A percentile compares a stretch with the other conserved stretches of the same genome.
Evolutionary conservation across 306 rosid genomes (phyloP).

Genomic region (Lathyrus aphaca): DNA sequence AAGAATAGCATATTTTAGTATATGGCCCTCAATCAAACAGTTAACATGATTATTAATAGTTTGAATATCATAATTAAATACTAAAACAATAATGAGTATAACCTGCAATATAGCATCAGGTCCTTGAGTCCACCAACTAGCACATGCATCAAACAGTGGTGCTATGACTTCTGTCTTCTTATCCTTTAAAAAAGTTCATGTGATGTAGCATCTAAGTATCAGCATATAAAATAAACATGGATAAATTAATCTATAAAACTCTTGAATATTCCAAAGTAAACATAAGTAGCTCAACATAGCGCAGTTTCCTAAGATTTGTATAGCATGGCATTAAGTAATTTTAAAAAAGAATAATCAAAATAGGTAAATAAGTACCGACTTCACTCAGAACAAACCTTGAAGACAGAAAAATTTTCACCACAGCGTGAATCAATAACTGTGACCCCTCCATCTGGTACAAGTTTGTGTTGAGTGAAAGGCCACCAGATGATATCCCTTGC

Average conservation of each 20-base stretch:
- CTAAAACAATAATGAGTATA: constrained; percentile 39
- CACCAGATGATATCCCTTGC: constrained; percentile 87
- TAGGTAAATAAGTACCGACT: constrained; percentile 16
- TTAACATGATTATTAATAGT: constrained; percentile 24
- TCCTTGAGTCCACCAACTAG: constrained; percentile 99
- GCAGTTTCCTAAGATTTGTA: constrained; percentile 30
- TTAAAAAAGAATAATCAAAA: not conserved
- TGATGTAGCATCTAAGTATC: constrained; percentile 18
- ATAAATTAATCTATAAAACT: constrained; percentile 22
- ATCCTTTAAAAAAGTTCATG: constrained; percentile 23
- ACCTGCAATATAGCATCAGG: constrained; percentile 93
- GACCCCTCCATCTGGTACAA: constrained; percentile 71
- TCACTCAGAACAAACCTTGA: constrained; percentile 72
- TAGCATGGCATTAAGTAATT: constrained; percentile 1
- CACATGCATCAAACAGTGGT: constrained; percentile 93
- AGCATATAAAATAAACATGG: constrained; percentile 27
- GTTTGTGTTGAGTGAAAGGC: constrained; percentile 97
- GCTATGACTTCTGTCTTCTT: constrained; percentile 62
- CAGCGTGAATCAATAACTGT: constrained; percentile 95
- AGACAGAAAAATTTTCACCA: constrained; percentile 86
- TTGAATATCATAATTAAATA: constrained; percentile 25
- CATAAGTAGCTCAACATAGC: constrained; percentile 24
- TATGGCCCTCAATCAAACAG: constrained; percentile 19
- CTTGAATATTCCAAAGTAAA: constrained; percentile 26
- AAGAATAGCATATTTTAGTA: constrained; percentile 25